Conservation (phyloP, 352 stramenopile species). For the Phytophthora foliorum region DNA sequence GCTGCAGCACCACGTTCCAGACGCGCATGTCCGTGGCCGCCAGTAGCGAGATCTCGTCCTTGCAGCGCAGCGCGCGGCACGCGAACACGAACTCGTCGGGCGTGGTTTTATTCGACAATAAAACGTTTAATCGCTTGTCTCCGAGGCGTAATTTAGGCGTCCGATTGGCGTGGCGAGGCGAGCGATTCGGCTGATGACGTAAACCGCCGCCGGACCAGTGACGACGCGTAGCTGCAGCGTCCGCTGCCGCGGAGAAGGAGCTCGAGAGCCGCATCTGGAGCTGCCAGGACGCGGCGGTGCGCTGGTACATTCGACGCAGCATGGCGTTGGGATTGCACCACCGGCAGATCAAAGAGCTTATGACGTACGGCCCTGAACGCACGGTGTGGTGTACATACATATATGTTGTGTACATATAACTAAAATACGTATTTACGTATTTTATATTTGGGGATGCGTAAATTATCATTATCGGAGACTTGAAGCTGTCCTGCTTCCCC, state of each 20-base stretch:
- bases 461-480: conserved; percentile 3
- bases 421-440: not conserved
- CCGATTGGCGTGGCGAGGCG: conserved; percentile 9
- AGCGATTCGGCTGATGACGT: not conserved
- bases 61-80: conserved; percentile 45
- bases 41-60: conserved; percentile 57
- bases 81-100: conserved; percentile 43
- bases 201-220: not conserved
- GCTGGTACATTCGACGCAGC: conserved; percentile 32
- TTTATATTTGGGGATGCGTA: not conserved
- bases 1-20: conserved; percentile 73
- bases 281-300: conserved; percentile 18
- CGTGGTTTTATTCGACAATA: conserved; percentile 47
- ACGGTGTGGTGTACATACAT: not conserved
- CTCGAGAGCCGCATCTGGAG: not conserved
- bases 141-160: conserved; percentile 28
- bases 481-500: conserved; percentile 20
- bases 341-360: not conserved
- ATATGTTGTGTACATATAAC: not conserved
- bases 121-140: conserved; percentile 44
- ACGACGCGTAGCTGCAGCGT: not conserved
- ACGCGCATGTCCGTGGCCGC: conserved; percentile 53
- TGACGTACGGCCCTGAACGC: conserved; percentile 3
- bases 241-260: conserved; percentile 1
- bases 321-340: conserved; percentile 23